A percentile compares a stretch with the other conserved stretches of the same genome.
Evolutionary conservation across 2,329 filamentous ascomycete genomes (phyloP).

Genomic region (Biscogniauxia sp.): DNA sequence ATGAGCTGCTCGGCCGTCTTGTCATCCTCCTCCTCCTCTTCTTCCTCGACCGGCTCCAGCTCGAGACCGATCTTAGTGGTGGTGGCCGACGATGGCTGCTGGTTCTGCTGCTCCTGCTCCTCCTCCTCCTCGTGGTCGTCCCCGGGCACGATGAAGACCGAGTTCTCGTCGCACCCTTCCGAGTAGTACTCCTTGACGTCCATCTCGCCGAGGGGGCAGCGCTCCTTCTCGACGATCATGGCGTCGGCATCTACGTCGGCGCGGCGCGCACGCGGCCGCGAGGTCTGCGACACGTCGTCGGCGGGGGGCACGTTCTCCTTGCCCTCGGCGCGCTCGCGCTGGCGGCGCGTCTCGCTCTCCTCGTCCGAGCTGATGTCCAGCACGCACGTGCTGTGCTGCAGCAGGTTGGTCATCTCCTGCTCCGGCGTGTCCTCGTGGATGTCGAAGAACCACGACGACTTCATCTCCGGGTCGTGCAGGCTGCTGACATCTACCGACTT

Average conservation of each 20-base stretch:
- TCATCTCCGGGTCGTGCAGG: slow-evolving; percentile 47
- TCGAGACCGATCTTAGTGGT: slow-evolving; percentile 28
- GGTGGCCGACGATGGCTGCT: slow-evolving; percentile 11
- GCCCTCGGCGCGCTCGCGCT: slow-evolving; percentile 53
- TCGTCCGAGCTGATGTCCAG: slow-evolving; percentile 91
- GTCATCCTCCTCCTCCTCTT: background rate
- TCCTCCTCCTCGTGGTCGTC: slow-evolving; percentile 50
- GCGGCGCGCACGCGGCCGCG: slow-evolving; percentile 35
- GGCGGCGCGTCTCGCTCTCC: slow-evolving; percentile 59
- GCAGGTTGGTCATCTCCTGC: slow-evolving; percentile 86
- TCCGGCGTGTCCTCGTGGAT: slow-evolving; percentile 92
- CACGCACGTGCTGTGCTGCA: slow-evolving; percentile 84
- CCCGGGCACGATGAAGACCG: slow-evolving; percentile 60
- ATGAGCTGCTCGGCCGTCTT: slow-evolving; percentile 39
- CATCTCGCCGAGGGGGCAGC: slow-evolving; percentile 65
- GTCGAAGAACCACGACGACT: slow-evolving; percentile 82
- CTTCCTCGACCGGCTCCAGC: slow-evolving; percentile 24
- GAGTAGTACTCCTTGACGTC: slow-evolving; percentile 66
- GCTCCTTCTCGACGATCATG: slow-evolving; percentile 62
- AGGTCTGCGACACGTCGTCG: slow-evolving; percentile 61
- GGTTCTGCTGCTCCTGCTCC: slow-evolving; percentile 10
- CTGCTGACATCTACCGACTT: slow-evolving; percentile 30
- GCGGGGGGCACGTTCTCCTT: slow-evolving; percentile 92
- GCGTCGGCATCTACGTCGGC: slow-evolving; percentile 40
- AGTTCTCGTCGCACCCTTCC: slow-evolving; percentile 61